Base-by-base conservation (phyloP, 108 stramenopile species). In the Nitzschia palea region DNA sequence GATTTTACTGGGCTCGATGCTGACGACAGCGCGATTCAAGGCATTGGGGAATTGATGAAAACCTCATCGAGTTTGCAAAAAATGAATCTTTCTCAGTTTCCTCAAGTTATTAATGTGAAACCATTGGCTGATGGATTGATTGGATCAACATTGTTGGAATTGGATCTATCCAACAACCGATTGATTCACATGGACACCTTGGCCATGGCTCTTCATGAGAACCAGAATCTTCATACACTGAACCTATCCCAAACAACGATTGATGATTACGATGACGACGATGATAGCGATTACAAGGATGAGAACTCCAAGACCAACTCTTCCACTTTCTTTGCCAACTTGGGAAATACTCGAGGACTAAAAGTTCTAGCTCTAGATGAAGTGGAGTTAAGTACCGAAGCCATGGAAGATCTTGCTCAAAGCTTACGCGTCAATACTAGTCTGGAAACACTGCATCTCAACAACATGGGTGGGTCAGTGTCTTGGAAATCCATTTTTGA, bases 91-190 rank as follows among this genome's bases (percentile, higher is more conserved):
- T 9, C 40, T 1, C 40, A 43, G 5, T 42, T 42, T 34, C 59
- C 59, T 9, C 59, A 60, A 9, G 23, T 34, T 26, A 18, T 40
- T 2, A 18, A 60, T 20, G 35, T 37, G 12, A 43, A 2, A 12
- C 59, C 37, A 9, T 25, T 60, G n/a, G 59, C 37, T 2, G 23
- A 12, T 1, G 59, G 40, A 0, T 18, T 60, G 0, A 18, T n/a
- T n/a, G 25, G 8, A 9, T 42, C 40, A 18, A 25, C 35, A 1
- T 34, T 60, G 37, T 42, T 60, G n/a, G 59, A 15, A 9, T 26
- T 60, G 40, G 40, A 60, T 60, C 40, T 60, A 3, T 60, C 59
- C 22, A 14, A 10, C 35, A 60, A 60, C 9, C 32, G 33, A 60
- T 10, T 60, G 2, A 14, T 34, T 1, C 18, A 34, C 22, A 5